Evolutionary conservation across 371 early-diverging fungal species (phyloP), one percentile per base, ranked within the genome.

Genomic region (Amoeboaphelidium protococcarum): DNA sequence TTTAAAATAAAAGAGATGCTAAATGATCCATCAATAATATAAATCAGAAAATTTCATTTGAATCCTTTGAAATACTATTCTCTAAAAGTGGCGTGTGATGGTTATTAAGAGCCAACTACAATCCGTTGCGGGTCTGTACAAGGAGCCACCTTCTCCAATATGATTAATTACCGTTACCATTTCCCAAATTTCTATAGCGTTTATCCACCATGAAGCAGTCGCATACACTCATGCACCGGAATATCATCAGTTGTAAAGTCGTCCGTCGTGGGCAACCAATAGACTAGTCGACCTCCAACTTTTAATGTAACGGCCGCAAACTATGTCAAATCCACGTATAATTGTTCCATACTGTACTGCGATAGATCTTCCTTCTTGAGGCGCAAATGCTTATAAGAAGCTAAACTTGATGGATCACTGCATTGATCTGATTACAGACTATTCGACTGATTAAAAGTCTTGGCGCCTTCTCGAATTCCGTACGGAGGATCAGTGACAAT

Each of bases 391-490:
- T 37, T 37, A 12, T 37, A n/a, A 37, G n/a, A n/a, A 37, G n/a
- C 10, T n/a, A 10, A n/a, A 10, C 40, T n/a, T 37, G 12, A 10
- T 37, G 10, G 12, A 37, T 37, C 40, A 37, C n/a, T n/a, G n/a
- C n/a, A n/a, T n/a, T n/a, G n/a, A n/a, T n/a, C n/a, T n/a, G n/a
- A n/a, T 31, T 10, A 31, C 6, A 31, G 10, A 31, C 37, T 31
- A 10, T 31, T 31, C 16, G 10, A 6, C 44, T 76, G 61, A 25
- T 89, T 86, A 21, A 92, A 66, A 26, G 73, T 83, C 58, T 86
- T 88, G 13, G 96, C 94, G 12, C 92, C 92, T 0, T 92, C 94
- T 40, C 96, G 78, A 6, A 96, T 91, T 54, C 96, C 92, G 58
- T 95, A 91, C 16, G 96, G 96, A n/a, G 68, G 92, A 54, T 71